A percentile compares a stretch with the other conserved stretches of the same genome.
Evolutionary conservation across 176 grass and related monocot species (phyloP).

Genomic region (Musa troglodytarum): DNA sequence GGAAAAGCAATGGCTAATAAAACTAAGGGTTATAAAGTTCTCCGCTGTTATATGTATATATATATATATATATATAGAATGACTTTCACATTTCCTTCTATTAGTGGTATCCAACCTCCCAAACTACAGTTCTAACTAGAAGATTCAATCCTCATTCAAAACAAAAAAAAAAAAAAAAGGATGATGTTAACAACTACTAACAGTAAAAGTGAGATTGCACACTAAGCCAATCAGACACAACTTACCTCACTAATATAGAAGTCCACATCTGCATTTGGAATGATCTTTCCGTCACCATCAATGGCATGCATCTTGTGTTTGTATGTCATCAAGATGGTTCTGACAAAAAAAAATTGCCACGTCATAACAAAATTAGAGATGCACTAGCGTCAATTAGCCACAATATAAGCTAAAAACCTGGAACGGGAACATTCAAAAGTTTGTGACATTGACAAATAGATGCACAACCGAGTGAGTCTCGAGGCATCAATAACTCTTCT

Average conservation of each 20-base stretch:
- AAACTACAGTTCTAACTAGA: no score
- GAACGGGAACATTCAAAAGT: not conserved
- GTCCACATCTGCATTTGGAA: slow-evolving; percentile 83
- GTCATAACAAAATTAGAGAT: not conserved
- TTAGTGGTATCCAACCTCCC: no score
- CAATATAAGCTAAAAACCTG: no score
- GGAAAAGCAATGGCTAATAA: no score
- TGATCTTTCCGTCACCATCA: slow-evolving; percentile 73
- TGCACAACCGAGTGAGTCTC: not conserved
- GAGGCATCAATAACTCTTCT: not conserved
- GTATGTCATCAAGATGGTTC: slow-evolving; percentile 93
- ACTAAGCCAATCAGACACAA: not conserved
- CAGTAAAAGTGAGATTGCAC: no score
- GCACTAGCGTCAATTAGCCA: not conserved
- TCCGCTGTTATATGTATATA: no score
- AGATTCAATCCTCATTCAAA: not conserved
- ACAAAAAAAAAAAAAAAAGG: not conserved
- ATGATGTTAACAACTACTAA: not conserved
- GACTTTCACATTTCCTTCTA: no score
- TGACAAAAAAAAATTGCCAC: slow-evolving; percentile 15
- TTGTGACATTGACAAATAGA: not conserved
- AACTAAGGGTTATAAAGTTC: no score
- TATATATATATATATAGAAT: no score
- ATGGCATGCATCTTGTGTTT: slow-evolving; percentile 98
- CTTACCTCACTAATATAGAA: slow-evolving; percentile 85